Percentiles rank a stretch among this genome's conserved stretches.
Evolutionary conservation across 495 filamentous ascomycete genomes (phyloP).

Genomic region (Aspergillus cristatus): DNA sequence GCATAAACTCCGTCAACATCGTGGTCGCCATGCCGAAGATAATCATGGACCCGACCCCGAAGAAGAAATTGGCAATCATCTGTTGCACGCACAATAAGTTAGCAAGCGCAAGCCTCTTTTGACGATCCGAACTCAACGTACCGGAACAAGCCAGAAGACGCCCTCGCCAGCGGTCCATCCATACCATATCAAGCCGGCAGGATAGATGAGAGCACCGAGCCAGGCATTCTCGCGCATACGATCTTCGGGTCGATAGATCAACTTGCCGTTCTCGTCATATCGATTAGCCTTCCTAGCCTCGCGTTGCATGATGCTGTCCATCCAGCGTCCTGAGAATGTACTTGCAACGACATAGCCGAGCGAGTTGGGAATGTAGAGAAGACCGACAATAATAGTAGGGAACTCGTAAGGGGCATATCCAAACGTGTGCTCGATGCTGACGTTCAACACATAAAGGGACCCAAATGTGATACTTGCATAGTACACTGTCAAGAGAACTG

Average conservation of each 20-base stretch:
- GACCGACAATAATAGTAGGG: constrained; percentile 59
- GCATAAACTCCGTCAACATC: constrained; percentile 89
- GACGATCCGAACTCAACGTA: constrained; percentile 28
- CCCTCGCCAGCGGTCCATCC: constrained; percentile 55
- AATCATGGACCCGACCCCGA: constrained; percentile 82
- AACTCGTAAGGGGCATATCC: constrained; percentile 65
- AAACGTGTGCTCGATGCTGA: constrained; percentile 73
- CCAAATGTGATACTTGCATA: constrained; percentile 77
- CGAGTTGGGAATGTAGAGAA: constrained; percentile 74
- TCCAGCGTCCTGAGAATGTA: constrained; percentile 73
- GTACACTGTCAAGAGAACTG: constrained; percentile 72
- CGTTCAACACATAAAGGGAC: constrained; percentile 78
- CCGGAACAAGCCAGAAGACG: constrained; percentile 51
- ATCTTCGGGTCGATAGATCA: constrained; percentile 75
- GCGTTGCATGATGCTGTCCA: constrained; percentile 80
- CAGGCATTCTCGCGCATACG: constrained; percentile 85
- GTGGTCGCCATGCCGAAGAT: constrained; percentile 73
- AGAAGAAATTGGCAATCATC: constrained; percentile 79
- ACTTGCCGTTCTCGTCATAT: constrained; percentile 59
- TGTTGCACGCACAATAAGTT: constrained; percentile 14
- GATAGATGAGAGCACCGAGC: constrained; percentile 69
- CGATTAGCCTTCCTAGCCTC: constrained; percentile 64
- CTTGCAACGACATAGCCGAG: constrained; percentile 70
- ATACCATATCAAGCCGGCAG: constrained; percentile 56
- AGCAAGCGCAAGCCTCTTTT: constrained; percentile 1